A percentile compares a stretch with the other conserved stretches of the same genome.
phyloP scores from a whole-genome alignment of 441 rosid species.

The Euphorbia neoarborescens region DNA sequence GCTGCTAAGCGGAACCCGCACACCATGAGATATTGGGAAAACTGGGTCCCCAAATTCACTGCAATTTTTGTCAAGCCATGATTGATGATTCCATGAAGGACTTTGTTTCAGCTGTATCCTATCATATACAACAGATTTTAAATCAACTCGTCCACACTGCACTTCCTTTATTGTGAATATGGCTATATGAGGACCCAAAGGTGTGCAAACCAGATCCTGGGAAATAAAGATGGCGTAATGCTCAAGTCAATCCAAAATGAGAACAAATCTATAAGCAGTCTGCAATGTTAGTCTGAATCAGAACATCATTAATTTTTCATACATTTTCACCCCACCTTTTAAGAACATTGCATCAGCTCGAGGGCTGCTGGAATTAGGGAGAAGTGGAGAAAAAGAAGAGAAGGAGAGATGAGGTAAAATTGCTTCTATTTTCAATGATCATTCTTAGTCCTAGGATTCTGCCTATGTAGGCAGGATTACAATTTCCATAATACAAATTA shows the following conservation, averaged over 20 bases:
- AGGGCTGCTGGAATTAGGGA: too few relatives aligned
- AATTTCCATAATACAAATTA: too few relatives aligned
- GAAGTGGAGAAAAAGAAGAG: too few relatives aligned
- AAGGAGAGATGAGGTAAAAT: too few relatives aligned
- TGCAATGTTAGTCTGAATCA: neutral
- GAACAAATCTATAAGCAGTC: neutral
- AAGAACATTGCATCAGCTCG: neutral
- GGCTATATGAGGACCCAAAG: slow-evolving; percentile 95
- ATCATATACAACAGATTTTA: slow-evolving; percentile 82
- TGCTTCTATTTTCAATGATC: too few relatives aligned
- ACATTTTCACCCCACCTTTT: neutral
- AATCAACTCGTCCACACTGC: slow-evolving; percentile 90
- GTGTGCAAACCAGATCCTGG: slow-evolving; percentile 98
- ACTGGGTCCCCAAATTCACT: slow-evolving; percentile 73
- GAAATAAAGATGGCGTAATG: slow-evolving; percentile 1
- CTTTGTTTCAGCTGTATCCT: slow-evolving; percentile 78
- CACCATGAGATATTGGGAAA: slow-evolving; percentile 45
- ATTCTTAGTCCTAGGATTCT: too few relatives aligned
- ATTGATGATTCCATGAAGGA: slow-evolving; percentile 96
- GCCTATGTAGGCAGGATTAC: too few relatives aligned
- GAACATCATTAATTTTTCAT: neutral
- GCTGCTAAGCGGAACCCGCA: slow-evolving; percentile 71
- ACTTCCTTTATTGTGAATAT: slow-evolving; percentile 82
- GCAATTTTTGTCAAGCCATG: slow-evolving; percentile 80
- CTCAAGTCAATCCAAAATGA: neutral